phyloP scores from a whole-genome alignment of 2,329 filamentous ascomycete species.

The Neonectria magnoliae region DNA sequence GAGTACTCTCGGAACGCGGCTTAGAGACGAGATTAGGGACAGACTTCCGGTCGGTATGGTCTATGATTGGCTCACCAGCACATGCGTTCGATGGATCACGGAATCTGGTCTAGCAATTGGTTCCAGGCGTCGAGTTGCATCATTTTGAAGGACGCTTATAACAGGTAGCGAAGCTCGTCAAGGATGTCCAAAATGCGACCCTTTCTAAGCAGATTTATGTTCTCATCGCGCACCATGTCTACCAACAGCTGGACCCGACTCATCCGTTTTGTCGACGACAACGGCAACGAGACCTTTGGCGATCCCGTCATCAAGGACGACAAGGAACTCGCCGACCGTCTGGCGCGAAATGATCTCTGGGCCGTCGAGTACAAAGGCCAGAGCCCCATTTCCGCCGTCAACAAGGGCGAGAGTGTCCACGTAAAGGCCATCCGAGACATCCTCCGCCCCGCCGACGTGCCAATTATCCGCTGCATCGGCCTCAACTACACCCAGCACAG shows the following conservation, averaged over 20 bases:
- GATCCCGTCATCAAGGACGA: slow-evolving; percentile 44
- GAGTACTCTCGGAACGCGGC: neutral
- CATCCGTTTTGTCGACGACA: slow-evolving; percentile 49
- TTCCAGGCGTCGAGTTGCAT: neutral
- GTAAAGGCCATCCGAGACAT: slow-evolving; percentile 47
- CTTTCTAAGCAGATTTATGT: slow-evolving; percentile 15
- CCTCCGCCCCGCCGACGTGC: slow-evolving; percentile 46
- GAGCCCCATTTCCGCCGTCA: slow-evolving; percentile 37
- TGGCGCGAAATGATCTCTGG: slow-evolving; percentile 41
- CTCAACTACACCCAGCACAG: slow-evolving; percentile 52
- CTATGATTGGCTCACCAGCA: slow-evolving; percentile 28
- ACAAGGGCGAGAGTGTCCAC: slow-evolving; percentile 41
- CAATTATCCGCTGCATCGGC: slow-evolving; percentile 49
- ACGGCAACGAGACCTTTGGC: slow-evolving; percentile 47
- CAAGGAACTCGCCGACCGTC: slow-evolving; percentile 38
- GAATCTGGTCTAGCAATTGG: slow-evolving; percentile 6
- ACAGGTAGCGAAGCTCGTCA: neutral
- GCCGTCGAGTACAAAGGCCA: slow-evolving; percentile 45
- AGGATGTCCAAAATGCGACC: slow-evolving; percentile 9
- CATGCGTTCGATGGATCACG: neutral
- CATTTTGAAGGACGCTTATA: slow-evolving; percentile 5
- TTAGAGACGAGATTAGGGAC: neutral
- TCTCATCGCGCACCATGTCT: slow-evolving; percentile 34
- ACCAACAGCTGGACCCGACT: slow-evolving; percentile 44
- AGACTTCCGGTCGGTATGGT: slow-evolving; percentile 36